Evolutionary conservation across 2,329 filamentous ascomycete genomes (phyloP).

Genomic region (Ceratocystis ficicola): DNA sequence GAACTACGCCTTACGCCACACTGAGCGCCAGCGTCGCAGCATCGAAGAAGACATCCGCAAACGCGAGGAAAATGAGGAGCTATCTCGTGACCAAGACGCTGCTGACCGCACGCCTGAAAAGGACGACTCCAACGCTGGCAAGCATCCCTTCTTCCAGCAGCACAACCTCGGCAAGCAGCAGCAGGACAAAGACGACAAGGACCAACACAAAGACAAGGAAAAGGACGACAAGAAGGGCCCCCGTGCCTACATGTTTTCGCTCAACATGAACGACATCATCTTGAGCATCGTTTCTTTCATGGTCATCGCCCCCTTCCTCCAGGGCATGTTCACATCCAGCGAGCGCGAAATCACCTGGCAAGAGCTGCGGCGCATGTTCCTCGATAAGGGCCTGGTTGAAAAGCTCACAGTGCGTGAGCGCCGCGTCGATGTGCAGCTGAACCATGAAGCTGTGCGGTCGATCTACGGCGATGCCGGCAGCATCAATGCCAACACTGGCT

Average conservation of each 20-base stretch:
- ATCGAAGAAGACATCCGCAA: conserved; percentile 21
- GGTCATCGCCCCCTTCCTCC: conserved; percentile 33
- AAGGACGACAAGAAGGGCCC: conserved; percentile 31
- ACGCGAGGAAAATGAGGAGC: conserved; percentile 21
- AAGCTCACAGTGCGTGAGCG: conserved; percentile 69
- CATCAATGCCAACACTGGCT: conserved; percentile 56
- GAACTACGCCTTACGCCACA: conserved; percentile 26
- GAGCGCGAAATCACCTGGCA: conserved; percentile 87
- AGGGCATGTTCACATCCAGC: conserved; percentile 32
- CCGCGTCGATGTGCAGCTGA: conserved; percentile 66
- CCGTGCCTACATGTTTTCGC: conserved; percentile 28
- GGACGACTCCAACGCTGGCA: conserved; percentile 23
- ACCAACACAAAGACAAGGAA: conserved; percentile 18
- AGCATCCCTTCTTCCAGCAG: conserved; percentile 17
- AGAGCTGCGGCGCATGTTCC: conserved; percentile 83
- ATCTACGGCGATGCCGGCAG: conserved; percentile 64
- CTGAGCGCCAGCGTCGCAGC: conserved; percentile 15
- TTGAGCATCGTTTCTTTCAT: conserved; percentile 35
- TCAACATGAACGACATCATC: conserved; percentile 43
- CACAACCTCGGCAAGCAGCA: background rate
- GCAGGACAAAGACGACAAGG: conserved; percentile 21
- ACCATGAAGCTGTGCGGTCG: conserved; percentile 57
- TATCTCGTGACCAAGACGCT: conserved; percentile 16
- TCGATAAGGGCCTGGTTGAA: conserved; percentile 92
- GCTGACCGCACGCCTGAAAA: background rate